A percentile compares a stretch with the other conserved stretches of the same genome.
Evolutionary conservation across 179 eudicot species (phyloP).

Genomic region (Drosera spatulata): DNA sequence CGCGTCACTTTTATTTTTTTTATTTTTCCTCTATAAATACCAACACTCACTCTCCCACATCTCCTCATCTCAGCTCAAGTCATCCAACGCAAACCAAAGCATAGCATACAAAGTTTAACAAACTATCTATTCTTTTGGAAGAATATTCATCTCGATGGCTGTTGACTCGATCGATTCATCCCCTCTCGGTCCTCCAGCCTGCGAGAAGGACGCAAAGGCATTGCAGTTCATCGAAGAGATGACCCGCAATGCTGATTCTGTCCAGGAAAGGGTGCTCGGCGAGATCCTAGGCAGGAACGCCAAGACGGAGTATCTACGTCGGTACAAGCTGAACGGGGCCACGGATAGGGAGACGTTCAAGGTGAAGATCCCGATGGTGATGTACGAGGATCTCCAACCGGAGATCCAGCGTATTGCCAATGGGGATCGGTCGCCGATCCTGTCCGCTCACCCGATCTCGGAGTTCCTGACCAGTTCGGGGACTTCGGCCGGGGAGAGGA

Average conservation of each 20-base stretch:
- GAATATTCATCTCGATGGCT: conserved; percentile 24
- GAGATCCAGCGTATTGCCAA: conserved; percentile 64
- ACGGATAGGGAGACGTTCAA: conserved; percentile 38
- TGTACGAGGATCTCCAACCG: conserved; percentile 58
- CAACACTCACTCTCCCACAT: background rate
- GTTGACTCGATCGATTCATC: conserved; percentile 41
- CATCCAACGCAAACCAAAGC: background rate
- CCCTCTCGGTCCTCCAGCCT: conserved; percentile 46
- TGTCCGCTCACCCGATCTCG: conserved; percentile 55
- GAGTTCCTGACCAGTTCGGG: conserved; percentile 77
- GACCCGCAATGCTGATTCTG: conserved; percentile 43
- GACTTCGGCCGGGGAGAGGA: conserved; percentile 72
- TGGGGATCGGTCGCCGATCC: conserved; percentile 47
- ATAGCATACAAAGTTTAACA: background rate
- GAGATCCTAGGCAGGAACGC: conserved; percentile 47
- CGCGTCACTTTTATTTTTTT: conserved; percentile 8
- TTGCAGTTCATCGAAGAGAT: conserved; percentile 53
- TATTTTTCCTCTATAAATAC: background rate
- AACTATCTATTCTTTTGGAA: background rate
- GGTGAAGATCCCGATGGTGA: conserved; percentile 40
- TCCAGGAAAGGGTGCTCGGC: conserved; percentile 32
- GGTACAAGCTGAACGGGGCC: conserved; percentile 33
- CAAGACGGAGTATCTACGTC: conserved; percentile 38
- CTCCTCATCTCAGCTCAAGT: background rate
- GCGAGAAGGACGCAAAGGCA: conserved; percentile 63